phyloP scores from a whole-genome alignment of 331 rosid species.

The Malus hybrid region DNA sequence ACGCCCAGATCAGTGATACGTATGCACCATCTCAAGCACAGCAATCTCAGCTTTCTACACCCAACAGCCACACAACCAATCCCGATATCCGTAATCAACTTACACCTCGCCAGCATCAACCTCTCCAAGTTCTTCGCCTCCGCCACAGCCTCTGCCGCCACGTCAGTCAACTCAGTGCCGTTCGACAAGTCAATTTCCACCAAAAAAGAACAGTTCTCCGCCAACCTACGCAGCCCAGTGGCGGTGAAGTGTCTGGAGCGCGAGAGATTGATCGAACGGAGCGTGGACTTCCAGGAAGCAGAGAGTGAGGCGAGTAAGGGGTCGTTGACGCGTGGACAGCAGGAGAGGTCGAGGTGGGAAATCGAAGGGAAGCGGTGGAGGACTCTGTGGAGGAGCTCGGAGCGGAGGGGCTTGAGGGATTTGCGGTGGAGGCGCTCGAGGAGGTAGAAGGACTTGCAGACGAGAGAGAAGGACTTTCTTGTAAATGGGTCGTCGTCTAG shows the following conservation, averaged over 20 bases:
- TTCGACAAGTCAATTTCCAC: slow-evolving; percentile 34
- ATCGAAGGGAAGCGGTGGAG: slow-evolving; percentile 27
- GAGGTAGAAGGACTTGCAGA: slow-evolving; percentile 34
- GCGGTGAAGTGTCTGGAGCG: slow-evolving; percentile 21
- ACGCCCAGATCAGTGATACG: slow-evolving; percentile 32
- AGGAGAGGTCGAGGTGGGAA: slow-evolving; percentile 28
- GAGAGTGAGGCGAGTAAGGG: slow-evolving; percentile 8
- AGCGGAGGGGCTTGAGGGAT: slow-evolving; percentile 29
- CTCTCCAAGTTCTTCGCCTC: slow-evolving; percentile 31
- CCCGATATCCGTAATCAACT: slow-evolving; percentile 34
- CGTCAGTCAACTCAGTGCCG: slow-evolving; percentile 22
- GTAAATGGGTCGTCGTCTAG: slow-evolving; percentile 16
- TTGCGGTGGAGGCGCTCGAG: slow-evolving; percentile 34
- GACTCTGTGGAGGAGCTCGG: slow-evolving; percentile 11
- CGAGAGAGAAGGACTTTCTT: slow-evolving; percentile 29
- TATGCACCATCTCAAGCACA: slow-evolving; percentile 33
- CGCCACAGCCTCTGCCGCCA: slow-evolving; percentile 24
- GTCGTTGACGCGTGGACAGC: slow-evolving; percentile 28
- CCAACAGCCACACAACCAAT: slow-evolving; percentile 38
- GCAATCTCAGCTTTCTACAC: slow-evolving; percentile 21
- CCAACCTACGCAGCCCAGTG: slow-evolving; percentile 16
- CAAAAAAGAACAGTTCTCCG: slow-evolving; percentile 11
- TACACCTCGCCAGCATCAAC: slow-evolving; percentile 28
- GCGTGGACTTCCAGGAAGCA: slow-evolving; percentile 17
- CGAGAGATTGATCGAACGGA: slow-evolving; percentile 26